Conservation (phyloP, 306 rosid genomes). For the Geum urbanum region DNA sequence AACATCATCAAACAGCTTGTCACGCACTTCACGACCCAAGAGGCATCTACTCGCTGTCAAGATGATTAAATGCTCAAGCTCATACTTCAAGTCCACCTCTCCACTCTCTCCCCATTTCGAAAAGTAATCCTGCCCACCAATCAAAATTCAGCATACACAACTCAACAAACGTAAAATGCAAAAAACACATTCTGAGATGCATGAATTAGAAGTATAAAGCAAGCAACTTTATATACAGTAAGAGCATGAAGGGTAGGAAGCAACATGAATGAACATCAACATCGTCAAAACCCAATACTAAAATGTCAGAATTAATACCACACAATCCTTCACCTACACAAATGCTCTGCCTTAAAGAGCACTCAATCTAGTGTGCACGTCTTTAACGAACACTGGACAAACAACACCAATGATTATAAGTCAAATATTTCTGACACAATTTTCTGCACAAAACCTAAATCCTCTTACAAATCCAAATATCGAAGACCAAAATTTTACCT, state of each 20-base stretch:
- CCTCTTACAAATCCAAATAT: too few species aligned
- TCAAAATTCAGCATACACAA: too few species aligned
- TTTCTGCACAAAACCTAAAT: too few species aligned
- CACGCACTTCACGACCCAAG: conserved; percentile 88
- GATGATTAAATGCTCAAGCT: conserved; percentile 91
- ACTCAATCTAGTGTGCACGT: too few species aligned
- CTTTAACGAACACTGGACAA: too few species aligned
- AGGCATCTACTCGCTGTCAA: conserved; percentile 95
- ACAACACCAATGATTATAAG: too few species aligned
- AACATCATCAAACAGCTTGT: conserved; percentile 88
- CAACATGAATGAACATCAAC: neutral
- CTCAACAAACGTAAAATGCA: too few species aligned
- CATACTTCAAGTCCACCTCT: conserved; percentile 89
- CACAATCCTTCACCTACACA: too few species aligned
- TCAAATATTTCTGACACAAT: too few species aligned
- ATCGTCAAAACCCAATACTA: neutral
- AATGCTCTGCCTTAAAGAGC: too few species aligned
- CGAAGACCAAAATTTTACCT: conserved; percentile 32
- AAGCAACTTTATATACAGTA: neutral
- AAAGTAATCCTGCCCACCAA: conserved; percentile 68
- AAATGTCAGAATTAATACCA: neutral
- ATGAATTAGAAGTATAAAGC: neutral
- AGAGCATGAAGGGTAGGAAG: neutral
- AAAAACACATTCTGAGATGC: neutral
- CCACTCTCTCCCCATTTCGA: conserved; percentile 96